These are phyloP conservation scores for Penicillium brevicompactum DNA, from an alignment of 2,329 filamentous ascomycete genomes.

Conservation along the genomic window DNA sequence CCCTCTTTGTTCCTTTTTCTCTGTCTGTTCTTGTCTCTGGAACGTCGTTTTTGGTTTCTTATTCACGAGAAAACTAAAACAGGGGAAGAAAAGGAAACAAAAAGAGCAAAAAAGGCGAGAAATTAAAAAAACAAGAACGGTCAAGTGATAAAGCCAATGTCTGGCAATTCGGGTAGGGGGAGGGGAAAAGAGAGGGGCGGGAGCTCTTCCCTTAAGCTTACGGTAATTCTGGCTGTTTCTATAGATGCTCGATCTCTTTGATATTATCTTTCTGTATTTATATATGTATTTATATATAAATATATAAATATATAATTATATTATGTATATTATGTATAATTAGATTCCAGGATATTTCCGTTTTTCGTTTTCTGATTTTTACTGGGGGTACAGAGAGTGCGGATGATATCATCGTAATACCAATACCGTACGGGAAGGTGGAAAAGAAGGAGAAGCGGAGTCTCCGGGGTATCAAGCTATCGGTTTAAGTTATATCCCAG, in stretches of 20 bases:
- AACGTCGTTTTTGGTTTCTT: too few species aligned
- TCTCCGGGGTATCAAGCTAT: slow-evolving; percentile 7
- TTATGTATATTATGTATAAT: too few species aligned
- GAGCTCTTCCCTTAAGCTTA: slow-evolving; percentile 9
- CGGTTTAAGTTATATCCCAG: neutral
- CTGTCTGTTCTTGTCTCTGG: neutral
- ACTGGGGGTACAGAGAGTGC: slow-evolving; percentile 1
- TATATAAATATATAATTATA: neutral
- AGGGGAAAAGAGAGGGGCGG: slow-evolving; percentile 21
- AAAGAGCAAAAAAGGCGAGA: too few species aligned
- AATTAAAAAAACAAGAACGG: neutral
- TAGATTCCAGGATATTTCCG: neutral
- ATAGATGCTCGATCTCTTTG: neutral
- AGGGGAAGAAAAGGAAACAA: neutral
- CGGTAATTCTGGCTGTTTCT: too few species aligned
- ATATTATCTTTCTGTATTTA: neutral
- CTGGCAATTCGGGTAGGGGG: slow-evolving; percentile 13
- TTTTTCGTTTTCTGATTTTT: neutral
- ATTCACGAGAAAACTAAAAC: neutral
- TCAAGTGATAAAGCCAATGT: slow-evolving; percentile 8
- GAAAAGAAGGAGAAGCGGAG: slow-evolving; percentile 7
- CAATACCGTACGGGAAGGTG: neutral
- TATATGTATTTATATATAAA: neutral
- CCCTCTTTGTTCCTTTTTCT: neutral
- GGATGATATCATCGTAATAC: slow-evolving; percentile 14